Evolutionary conservation across 2,329 filamentous ascomycete species (phyloP), one percentile per base, ranked within the genome.

Genomic region (Paradendryphiella salina): DNA sequence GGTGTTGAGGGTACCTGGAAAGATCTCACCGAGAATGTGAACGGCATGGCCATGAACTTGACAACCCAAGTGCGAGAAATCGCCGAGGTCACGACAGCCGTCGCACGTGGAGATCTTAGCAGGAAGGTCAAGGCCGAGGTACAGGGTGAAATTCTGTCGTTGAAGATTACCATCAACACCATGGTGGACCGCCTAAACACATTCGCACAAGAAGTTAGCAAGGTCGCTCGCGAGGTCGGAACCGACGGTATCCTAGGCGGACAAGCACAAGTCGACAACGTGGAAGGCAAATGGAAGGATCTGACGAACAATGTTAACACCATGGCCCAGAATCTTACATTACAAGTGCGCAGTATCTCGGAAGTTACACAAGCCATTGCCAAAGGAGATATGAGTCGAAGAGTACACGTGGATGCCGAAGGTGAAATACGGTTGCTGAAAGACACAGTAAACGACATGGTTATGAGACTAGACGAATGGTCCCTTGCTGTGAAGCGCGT

Each of bases 381-480:
- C 59, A 91, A 94, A 70, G 93, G 93, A 68, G 90, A 96, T 75
- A 90, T 97, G 84, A 95, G 89, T 74, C 89, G 92, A 73, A 94
- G 94, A 77, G 96, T 97, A 65, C 89, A 96, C 60, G 93, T 97
- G 6, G 88, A 96, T 65, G 93, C 93, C 46, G 91, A 93, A 74
- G 93, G 93, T 75, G 93, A 97, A 75, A 96, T 97, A 59, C 83
- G 94, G 59, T 87, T 96, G 2, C 78, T 97, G 44, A 96, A 96
- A 72, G 90, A 95, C 69, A 97, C 93, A 35, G 96, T 96, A 78
- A 96, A 96, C 73, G 93, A 96, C 85, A 96, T 96, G 93, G 93
- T 97, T 60, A 92, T 92, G 71, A 85, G 93, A 57, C 78, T 99
- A 42, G 95, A 94, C 52, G 93, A 93, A 59, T 97, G 96, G 83